phyloP scores from a whole-genome alignment of 495 filamentous ascomycete genomes.

The Elaphomyces granulatus region DNA sequence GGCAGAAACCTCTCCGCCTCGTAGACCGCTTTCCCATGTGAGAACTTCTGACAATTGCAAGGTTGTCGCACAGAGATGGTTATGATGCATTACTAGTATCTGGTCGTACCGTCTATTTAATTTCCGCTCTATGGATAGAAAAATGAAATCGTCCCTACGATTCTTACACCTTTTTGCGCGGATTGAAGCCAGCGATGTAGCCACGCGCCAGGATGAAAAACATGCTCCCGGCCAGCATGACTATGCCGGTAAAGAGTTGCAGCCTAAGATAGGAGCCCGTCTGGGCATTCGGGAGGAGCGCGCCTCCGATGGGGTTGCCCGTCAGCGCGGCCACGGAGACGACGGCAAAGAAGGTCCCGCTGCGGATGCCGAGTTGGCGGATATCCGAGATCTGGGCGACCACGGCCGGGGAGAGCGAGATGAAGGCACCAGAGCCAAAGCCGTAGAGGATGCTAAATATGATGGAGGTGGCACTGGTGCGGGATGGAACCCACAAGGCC shows the following conservation, averaged over 20 bases:
- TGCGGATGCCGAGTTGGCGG: constrained; percentile 13
- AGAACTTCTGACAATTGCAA: no score
- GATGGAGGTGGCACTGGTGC: constrained; percentile 12
- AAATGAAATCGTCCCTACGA: no score
- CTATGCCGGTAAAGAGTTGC: constrained; percentile 17
- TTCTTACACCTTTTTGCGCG: not conserved
- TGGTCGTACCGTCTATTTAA: no score
- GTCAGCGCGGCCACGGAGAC: constrained; percentile 29
- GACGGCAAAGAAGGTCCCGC: constrained; percentile 11
- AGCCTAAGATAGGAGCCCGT: constrained; percentile 10
- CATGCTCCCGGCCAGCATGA: constrained; percentile 5
- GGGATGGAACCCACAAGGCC: constrained; percentile 21
- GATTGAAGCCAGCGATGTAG: not conserved
- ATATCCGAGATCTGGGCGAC: constrained; percentile 16
- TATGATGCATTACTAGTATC: no score
- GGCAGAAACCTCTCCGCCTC: no score
- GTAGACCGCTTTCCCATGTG: no score
- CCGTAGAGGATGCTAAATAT: constrained; percentile 20
- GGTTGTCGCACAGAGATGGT: no score
- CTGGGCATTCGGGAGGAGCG: constrained; percentile 9
- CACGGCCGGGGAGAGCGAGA: constrained; percentile 17
- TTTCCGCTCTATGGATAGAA: no score
- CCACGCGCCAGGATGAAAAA: not conserved
- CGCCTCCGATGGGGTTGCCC: constrained; percentile 51
- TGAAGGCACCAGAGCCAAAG: constrained; percentile 21